A percentile compares a stretch with the other conserved stretches of the same genome.
These are phyloP conservation scores for Fagopyrum esculentum DNA, from an alignment of 148 eudicot species.

Conservation along the genomic window DNA sequence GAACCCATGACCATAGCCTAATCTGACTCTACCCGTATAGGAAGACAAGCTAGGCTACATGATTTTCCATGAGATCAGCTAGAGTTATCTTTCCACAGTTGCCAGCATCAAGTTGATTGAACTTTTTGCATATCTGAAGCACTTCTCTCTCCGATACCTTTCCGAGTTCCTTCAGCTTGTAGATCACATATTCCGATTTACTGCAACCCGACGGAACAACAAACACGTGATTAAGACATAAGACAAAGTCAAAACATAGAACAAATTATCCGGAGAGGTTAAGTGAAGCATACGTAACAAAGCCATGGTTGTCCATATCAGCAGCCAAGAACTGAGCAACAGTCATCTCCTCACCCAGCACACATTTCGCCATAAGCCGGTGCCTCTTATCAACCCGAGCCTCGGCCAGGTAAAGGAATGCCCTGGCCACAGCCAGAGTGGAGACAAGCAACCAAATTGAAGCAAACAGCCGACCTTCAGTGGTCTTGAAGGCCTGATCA, in stretches of 20 bases:
- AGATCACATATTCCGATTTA: slow-evolving; percentile 85
- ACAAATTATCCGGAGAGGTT: too few species aligned
- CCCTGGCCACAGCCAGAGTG: slow-evolving; percentile 92
- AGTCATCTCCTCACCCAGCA: slow-evolving; percentile 91
- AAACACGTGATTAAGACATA: too few species aligned
- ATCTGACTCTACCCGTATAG: too few species aligned
- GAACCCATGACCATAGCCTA: not conserved
- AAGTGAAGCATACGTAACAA: slow-evolving; percentile 48
- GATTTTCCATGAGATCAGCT: slow-evolving; percentile 62
- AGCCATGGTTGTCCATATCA: slow-evolving; percentile 87
- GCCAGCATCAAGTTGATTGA: slow-evolving; percentile 66
- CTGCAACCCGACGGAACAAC: slow-evolving; percentile 31
- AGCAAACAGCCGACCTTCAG: slow-evolving; percentile 75
- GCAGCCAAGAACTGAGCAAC: slow-evolving; percentile 90
- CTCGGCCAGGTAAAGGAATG: slow-evolving; percentile 93
- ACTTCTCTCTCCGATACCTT: slow-evolving; percentile 84
- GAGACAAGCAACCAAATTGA: slow-evolving; percentile 94
- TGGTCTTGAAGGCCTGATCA: slow-evolving; percentile 65
- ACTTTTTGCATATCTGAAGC: slow-evolving; percentile 57
- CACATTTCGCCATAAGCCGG: slow-evolving; percentile 76
- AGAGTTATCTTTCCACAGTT: slow-evolving; percentile 90
- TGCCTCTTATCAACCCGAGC: slow-evolving; percentile 89
- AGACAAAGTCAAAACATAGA: too few species aligned
- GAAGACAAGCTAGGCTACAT: not conserved
- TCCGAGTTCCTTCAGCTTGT: slow-evolving; percentile 97